Base-by-base conservation (phyloP, 805 yeast species). In the Priceomyces carsonii region DNA sequence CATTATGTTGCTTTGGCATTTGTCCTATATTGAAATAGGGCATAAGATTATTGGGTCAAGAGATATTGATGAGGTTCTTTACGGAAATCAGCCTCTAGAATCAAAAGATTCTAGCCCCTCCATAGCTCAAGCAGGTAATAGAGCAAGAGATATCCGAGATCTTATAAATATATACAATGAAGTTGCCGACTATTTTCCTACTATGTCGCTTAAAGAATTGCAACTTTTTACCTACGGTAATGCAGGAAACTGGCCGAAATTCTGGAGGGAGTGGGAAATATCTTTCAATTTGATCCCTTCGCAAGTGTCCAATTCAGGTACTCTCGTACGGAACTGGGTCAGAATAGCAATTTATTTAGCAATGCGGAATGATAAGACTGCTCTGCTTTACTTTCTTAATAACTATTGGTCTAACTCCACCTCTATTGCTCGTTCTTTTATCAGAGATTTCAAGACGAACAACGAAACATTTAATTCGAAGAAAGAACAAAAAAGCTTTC, bases 201-300 rank as follows among this genome's bases (percentile, higher is more conserved):
- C 53, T 4, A 35, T 42, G 4, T 50, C 60, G 8, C 51, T 63
- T 26, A 47, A 51, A 22, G 73, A 68, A 36, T 48, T 62, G n/a
- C 43, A 57, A 5, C 52, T 68, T 26, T 56, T 55, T 32, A 53
- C 63, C 1, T 63, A 60, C 36, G 74, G 73, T 3, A 66, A 64
- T 33, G 56, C 66, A 8, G 58, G 59, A 8, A 50, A 61, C 20
- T 68, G 72, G 71, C 37, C 36, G 3, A 35, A 46, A 29, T 68
- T 68, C 47, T 68, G 74, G 74, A 36, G 39, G 7, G 51, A 59
- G 30, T 68, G 73, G 73, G 55, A 66, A 12, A 32, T 35, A 1
- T 43, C 51, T 15, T 33, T 41, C 35, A 43, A 45, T 24, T 36
- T 47, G 15, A 29, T 39, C 24, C 26, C 29, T 20, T 26, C 18